These are phyloP conservation scores for Pythium brassicae DNA, from an alignment of 352 stramenopile genomes.

Conservation along the genomic window DNA sequence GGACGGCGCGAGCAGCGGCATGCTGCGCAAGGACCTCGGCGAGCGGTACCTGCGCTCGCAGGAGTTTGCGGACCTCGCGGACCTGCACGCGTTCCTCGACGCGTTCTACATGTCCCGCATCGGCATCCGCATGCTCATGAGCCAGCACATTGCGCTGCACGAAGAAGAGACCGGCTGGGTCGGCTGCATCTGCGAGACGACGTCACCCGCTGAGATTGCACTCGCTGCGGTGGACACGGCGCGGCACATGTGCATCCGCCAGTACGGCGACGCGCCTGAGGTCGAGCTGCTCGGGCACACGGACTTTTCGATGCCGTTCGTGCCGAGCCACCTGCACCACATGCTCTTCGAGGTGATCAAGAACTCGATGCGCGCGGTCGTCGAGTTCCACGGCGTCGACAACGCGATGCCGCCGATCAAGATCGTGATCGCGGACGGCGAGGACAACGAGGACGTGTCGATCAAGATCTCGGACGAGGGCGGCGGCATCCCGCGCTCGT, in stretches of 20 bases:
- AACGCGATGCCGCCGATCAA: conserved; percentile 98
- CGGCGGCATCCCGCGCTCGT: conserved; percentile 97
- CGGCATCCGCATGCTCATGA: conserved; percentile 99
- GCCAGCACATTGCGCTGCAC: conserved; percentile 97
- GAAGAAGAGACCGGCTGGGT: conserved; percentile 86
- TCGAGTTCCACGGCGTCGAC: conserved; percentile 97
- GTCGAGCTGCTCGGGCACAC: conserved; percentile 97
- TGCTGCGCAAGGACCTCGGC: conserved; percentile 45
- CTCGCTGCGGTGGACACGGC: conserved; percentile 97
- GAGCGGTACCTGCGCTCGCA: conserved; percentile 71
- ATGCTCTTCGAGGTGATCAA: conserved; percentile 99
- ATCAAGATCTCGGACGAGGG: conserved; percentile 99
- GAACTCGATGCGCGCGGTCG: conserved; percentile 84
- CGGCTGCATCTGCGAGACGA: conserved; percentile 95
- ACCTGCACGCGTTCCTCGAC: conserved; percentile 98
- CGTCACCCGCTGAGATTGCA: conserved; percentile 95
- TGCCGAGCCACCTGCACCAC: conserved; percentile 94
- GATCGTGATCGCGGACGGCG: conserved; percentile 99
- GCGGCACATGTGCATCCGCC: conserved; percentile 97
- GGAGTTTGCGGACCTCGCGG: conserved; percentile 88
- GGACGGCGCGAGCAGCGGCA: conserved; percentile 1
- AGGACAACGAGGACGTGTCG: conserved; percentile 98
- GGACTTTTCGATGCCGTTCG: conserved; percentile 99
- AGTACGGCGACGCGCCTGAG: conserved; percentile 98
- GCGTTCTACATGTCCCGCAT: conserved; percentile 99